These are phyloP conservation scores for Phellinidium pouzarii DNA, from an alignment of 1,284 basidiomycete species.

Conservation along the genomic window DNA sequence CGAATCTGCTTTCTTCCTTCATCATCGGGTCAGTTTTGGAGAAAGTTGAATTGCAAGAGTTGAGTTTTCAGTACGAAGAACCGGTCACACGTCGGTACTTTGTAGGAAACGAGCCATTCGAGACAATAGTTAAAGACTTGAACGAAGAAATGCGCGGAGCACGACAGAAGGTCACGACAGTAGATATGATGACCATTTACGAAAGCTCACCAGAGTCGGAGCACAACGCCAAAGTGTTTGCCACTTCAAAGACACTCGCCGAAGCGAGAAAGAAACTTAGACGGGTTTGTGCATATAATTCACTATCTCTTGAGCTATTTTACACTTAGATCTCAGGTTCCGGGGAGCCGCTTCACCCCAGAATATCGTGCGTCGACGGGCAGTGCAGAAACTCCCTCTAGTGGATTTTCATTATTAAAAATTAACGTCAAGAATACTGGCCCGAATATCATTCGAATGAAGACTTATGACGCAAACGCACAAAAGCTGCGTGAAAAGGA, in stretches of 20 bases:
- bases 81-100: background rate
- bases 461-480: background rate
- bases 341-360: background rate
- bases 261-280: background rate
- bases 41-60: constrained; percentile 48
- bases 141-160: background rate
- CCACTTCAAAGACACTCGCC: background rate
- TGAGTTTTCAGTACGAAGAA: constrained; percentile 33
- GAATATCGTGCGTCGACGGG: background rate
- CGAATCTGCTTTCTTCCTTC: constrained; percentile 44
- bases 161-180: background rate
- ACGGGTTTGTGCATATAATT: background rate
- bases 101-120: background rate
- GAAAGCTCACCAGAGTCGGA: background rate
- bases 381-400: background rate
- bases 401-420: background rate
- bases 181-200: background rate
- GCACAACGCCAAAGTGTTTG: background rate
- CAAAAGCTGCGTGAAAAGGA: background rate
- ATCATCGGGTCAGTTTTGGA: constrained; percentile 50
- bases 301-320: background rate
- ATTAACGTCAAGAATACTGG: constrained; percentile 1
- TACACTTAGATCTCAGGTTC: background rate
- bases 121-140: background rate
- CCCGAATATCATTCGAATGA: background rate